These are phyloP conservation scores for Shiraia sp. DNA, from an alignment of 2,329 filamentous ascomycete genomes.

Conservation along the genomic window DNA sequence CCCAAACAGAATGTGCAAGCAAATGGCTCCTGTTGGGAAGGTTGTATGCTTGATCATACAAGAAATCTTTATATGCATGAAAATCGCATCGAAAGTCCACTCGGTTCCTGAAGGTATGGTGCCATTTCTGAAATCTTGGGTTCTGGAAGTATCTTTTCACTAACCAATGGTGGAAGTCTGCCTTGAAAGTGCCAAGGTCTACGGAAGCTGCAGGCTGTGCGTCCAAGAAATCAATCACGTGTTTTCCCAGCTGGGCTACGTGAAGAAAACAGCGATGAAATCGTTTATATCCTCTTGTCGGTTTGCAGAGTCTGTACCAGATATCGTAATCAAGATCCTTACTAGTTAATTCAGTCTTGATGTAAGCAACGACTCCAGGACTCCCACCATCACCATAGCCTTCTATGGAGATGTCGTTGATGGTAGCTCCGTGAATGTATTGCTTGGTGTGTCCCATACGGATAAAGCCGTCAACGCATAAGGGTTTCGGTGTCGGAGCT, in stretches of 20 bases:
- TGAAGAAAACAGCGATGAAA: constrained; percentile 70
- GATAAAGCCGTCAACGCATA: constrained; percentile 46
- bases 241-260: constrained; percentile 72
- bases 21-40: constrained; percentile 46
- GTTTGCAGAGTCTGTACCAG: constrained; percentile 66
- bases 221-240: constrained; percentile 69
- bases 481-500: constrained; percentile 7
- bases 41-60: constrained; percentile 66
- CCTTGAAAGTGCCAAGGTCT: constrained; percentile 60
- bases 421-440: constrained; percentile 62
- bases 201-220: constrained; percentile 41
- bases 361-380: constrained; percentile 63
- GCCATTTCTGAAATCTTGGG: constrained; percentile 59
- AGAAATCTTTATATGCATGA: constrained; percentile 62
- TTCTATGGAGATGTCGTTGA: constrained; percentile 65
- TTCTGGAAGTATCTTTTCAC: constrained; percentile 48
- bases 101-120: constrained; percentile 40
- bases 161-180: constrained; percentile 63
- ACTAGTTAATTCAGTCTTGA: constrained; percentile 56
- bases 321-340: constrained; percentile 45
- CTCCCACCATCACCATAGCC: constrained; percentile 61
- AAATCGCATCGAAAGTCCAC: constrained; percentile 68
- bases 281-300: constrained; percentile 63
- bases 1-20: constrained; percentile 56
- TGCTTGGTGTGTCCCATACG: constrained; percentile 46